Evolutionary conservation across 2,329 filamentous ascomycete genomes (phyloP).

Genomic region (Fusarium equiseti): DNA sequence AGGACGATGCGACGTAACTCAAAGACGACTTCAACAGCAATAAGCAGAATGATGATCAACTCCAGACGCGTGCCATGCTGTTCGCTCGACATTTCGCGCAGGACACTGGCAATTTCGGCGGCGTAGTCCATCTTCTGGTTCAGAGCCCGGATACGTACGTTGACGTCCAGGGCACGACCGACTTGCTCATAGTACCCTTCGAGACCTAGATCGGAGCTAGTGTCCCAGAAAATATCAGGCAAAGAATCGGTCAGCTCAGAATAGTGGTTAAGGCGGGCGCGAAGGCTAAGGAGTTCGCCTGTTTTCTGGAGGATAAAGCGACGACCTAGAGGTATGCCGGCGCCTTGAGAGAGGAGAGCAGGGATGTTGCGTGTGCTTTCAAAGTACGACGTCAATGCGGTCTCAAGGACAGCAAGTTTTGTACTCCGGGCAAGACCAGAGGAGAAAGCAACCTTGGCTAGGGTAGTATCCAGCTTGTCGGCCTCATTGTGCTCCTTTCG

Average conservation of each 20-base stretch:
- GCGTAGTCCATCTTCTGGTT: slow-evolving; percentile 99
- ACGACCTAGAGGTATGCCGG: slow-evolving; percentile 61
- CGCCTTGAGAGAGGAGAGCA: slow-evolving; percentile 76
- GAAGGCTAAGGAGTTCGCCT: slow-evolving; percentile 87
- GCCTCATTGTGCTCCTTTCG: slow-evolving; percentile 64
- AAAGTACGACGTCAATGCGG: slow-evolving; percentile 84
- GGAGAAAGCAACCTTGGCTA: slow-evolving; percentile 96
- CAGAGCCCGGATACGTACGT: slow-evolving; percentile 87
- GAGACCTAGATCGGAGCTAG: slow-evolving; percentile 85
- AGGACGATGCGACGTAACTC: slow-evolving; percentile 81
- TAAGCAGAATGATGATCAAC: slow-evolving; percentile 95
- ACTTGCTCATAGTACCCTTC: slow-evolving; percentile 97
- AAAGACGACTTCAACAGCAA: slow-evolving; percentile 91
- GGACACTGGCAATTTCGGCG: slow-evolving; percentile 90
- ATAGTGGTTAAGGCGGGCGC: slow-evolving; percentile 95
- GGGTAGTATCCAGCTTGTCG: slow-evolving; percentile 69
- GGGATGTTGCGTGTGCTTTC: slow-evolving; percentile 87
- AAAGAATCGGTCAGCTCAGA: slow-evolving; percentile 95
- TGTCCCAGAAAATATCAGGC: slow-evolving; percentile 98
- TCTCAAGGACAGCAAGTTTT: slow-evolving; percentile 92
- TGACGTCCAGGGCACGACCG: slow-evolving; percentile 88
- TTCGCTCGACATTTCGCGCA: slow-evolving; percentile 90
- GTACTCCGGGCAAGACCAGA: slow-evolving; percentile 93
- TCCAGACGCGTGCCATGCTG: slow-evolving; percentile 89
- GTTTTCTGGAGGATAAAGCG: slow-evolving; percentile 92